Evolutionary conservation across 2,329 filamentous ascomycete species (phyloP).

Genomic region (Pseudogymnoascus sp.): DNA sequence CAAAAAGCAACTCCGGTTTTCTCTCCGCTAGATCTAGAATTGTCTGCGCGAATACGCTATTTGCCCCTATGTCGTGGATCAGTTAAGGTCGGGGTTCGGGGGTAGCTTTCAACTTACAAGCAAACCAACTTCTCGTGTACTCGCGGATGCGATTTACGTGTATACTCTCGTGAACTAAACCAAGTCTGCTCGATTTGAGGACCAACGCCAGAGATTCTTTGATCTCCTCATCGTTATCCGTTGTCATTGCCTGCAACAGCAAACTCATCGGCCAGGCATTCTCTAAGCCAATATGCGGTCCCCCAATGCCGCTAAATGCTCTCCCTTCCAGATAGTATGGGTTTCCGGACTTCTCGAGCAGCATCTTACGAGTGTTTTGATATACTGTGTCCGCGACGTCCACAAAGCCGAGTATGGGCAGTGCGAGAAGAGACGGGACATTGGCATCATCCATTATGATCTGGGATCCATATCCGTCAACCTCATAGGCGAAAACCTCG

Average conservation of each 20-base stretch:
- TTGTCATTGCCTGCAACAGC: conserved; percentile 84
- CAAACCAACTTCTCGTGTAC: conserved; percentile 92
- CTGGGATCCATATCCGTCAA: conserved; percentile 75
- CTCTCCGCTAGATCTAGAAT: conserved; percentile 82
- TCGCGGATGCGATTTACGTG: conserved; percentile 62
- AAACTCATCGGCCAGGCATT: conserved; percentile 98
- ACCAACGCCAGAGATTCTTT: conserved; percentile 64
- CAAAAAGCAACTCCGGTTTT: conserved; percentile 84
- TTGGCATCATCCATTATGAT: conserved; percentile 90
- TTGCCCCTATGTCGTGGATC: conserved; percentile 56
- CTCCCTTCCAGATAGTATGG: conserved; percentile 78
- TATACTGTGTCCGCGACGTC: conserved; percentile 61
- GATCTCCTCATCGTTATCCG: conserved; percentile 77
- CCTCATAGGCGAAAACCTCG: conserved; percentile 77
- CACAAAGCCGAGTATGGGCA: conserved; percentile 74
- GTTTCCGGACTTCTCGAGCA: conserved; percentile 43
- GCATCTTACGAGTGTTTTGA: conserved; percentile 76
- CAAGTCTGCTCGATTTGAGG: conserved; percentile 65
- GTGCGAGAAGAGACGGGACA: conserved; percentile 69
- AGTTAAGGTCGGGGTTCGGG: background rate
- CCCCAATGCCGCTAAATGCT: conserved; percentile 82
- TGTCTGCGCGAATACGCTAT: conserved; percentile 89
- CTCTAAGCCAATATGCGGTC: conserved; percentile 72
- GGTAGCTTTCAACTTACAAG: conserved; percentile 43
- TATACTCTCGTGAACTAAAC: conserved; percentile 86